Evolutionary conservation across 2,329 filamentous ascomycete genomes (phyloP).

Genomic region (Verticillium zaregamsianum): DNA sequence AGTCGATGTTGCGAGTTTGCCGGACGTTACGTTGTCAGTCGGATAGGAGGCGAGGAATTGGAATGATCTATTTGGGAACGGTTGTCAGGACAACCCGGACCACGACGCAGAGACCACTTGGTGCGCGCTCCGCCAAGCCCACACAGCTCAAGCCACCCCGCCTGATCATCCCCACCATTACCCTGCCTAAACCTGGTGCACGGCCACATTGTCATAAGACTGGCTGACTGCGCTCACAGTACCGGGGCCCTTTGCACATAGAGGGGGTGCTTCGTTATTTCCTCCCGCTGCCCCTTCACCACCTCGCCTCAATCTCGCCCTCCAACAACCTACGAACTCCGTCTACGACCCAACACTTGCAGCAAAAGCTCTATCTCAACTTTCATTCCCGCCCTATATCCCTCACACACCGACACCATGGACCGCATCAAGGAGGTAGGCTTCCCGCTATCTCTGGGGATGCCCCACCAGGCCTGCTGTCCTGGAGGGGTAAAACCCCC

Average conservation of each 20-base stretch:
- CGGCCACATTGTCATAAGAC: constrained; percentile 1
- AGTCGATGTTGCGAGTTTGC: not conserved
- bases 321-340: not conserved
- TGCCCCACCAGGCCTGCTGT: constrained; percentile 17
- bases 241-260: constrained; percentile 33
- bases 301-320: not conserved
- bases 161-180: constrained; percentile 1
- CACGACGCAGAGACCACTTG: not conserved
- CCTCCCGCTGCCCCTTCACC: constrained; percentile 3
- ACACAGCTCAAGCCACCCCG: constrained; percentile 1
- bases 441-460: constrained; percentile 28
- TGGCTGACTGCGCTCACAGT: not conserved
- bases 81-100: not conserved
- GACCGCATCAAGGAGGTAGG: constrained; percentile 88
- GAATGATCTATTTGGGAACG: not conserved
- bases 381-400: not conserved
- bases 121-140: not conserved
- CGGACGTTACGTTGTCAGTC: not conserved
- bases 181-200: not conserved
- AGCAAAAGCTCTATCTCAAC: not conserved
- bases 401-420: constrained; percentile 44
- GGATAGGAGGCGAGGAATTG: not conserved
- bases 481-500: constrained; percentile 16
- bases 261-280: constrained; percentile 20
- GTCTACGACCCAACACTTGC: not conserved